phyloP scores from a whole-genome alignment of 1,284 basidiomycete genomes.

The Cutaneotrichosporon mucoides region DNA sequence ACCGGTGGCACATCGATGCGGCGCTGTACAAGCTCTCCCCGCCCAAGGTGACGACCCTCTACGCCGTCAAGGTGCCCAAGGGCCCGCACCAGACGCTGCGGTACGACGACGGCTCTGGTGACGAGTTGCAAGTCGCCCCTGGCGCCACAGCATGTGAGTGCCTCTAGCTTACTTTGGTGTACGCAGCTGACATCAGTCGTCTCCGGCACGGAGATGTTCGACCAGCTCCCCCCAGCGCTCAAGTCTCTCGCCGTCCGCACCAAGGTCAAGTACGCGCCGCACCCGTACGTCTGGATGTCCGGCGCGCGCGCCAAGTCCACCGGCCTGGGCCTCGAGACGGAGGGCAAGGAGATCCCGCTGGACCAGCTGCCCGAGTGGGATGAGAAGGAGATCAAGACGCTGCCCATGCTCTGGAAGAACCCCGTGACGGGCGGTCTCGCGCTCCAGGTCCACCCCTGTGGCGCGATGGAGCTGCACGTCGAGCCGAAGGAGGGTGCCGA shows the following conservation, averaged over 20 bases:
- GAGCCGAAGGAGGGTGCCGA: slow-evolving; percentile 57
- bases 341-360: slow-evolving; percentile 63
- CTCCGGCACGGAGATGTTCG: slow-evolving; percentile 77
- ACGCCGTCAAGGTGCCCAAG: slow-evolving; percentile 69
- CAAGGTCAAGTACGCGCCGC: slow-evolving; percentile 65
- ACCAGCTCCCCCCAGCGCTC: slow-evolving; percentile 65
- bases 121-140: slow-evolving; percentile 73
- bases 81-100: slow-evolving; percentile 65
- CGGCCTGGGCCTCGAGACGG: slow-evolving; percentile 71
- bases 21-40: slow-evolving; percentile 81
- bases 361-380: slow-evolving; percentile 69
- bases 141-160: slow-evolving; percentile 78
- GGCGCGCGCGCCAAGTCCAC: slow-evolving; percentile 65
- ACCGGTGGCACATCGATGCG: slow-evolving; percentile 92
- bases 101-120: slow-evolving; percentile 86
- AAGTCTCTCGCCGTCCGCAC: slow-evolving; percentile 80
- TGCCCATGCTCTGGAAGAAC: slow-evolving; percentile 79
- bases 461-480: slow-evolving; percentile 57
- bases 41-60: slow-evolving; percentile 85
- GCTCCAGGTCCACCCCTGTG: slow-evolving; percentile 72
- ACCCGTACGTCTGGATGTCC: slow-evolving; percentile 83
- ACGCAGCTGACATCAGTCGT: slow-evolving; percentile 40
- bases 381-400: slow-evolving; percentile 63
- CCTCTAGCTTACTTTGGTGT: background rate
- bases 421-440: slow-evolving; percentile 68